These are phyloP conservation scores for Solanum hybrid DNA, from an alignment of 305 asterid genomes.

Conservation along the genomic window DNA sequence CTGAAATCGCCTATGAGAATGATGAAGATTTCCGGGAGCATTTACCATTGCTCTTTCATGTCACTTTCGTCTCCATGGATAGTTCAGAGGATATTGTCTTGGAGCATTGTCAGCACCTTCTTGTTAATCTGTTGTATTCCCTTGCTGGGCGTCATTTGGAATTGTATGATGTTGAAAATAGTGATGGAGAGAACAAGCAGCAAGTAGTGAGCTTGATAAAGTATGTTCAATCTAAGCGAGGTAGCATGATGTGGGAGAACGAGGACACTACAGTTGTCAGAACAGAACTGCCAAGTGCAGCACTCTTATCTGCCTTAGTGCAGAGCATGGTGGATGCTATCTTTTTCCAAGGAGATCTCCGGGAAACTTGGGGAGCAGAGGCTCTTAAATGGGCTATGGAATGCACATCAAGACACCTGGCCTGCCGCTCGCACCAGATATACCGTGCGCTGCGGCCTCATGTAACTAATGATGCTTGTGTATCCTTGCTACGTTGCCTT, in stretches of 20 bases:
- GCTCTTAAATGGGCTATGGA: conserved; percentile 99
- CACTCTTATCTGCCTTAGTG: conserved; percentile 93
- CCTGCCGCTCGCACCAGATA: conserved; percentile 98
- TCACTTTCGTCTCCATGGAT: conserved; percentile 98
- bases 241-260: conserved; percentile 99
- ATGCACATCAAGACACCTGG: conserved; percentile 97
- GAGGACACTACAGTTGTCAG: conserved; percentile 88
- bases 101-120: conserved; percentile 98
- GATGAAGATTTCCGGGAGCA: conserved; percentile 99
- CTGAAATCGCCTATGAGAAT: conserved; percentile 97
- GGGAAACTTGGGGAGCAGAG: conserved; percentile 98
- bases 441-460: conserved; percentile 91
- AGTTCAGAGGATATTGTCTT: conserved; percentile 98
- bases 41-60: conserved; percentile 93
- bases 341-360: conserved; percentile 96
- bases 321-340: conserved; percentile 99
- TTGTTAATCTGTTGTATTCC: conserved; percentile 92
- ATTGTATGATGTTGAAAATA: conserved; percentile 90
- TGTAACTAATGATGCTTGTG: conserved; percentile 96
- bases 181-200: conserved; percentile 96
- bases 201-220: conserved; percentile 95
- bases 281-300: conserved; percentile 92
- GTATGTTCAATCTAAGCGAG: conserved; percentile 94
- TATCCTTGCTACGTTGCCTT: conserved; percentile 86
- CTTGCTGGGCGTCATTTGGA: conserved; percentile 97